Base-by-base conservation (phyloP, 257 asterid species). In the Nicotiana sylvestris region DNA sequence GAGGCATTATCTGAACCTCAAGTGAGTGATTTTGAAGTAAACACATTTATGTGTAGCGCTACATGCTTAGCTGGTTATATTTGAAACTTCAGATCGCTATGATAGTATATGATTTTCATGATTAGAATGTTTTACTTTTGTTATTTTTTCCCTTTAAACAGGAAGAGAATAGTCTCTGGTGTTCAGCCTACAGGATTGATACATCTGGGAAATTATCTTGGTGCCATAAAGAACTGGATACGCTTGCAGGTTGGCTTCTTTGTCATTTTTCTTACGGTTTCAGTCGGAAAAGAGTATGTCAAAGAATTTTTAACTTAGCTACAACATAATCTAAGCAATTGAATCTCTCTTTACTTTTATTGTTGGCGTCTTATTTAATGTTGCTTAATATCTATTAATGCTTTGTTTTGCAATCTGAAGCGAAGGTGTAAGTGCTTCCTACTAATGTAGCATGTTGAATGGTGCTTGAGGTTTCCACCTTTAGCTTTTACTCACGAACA, bases 111-210 rank as follows among this genome's bases (percentile, higher is more conserved):
- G 80, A 76, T 76, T 51, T 51, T 76, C 9, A n/a, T 51, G 46
- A 76, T 76, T 51, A 29, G 9, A 8, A 76, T 0, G 5, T 29
- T 76, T 15, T 27, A n/a, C 9, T 51, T 76, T 76, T 51, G 8
- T 69, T 69, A 4, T 66, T 39, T 10, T 70, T 74, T 7, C 21
- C 39, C 39, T 27, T 76, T 64, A 18, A 81, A 76, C 90, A 94
- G 98, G 94, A 96, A 96, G 87, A 92, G 99, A 89, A 87, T 96
- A 80, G 99, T 96, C 80, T 96, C 99, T 43, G 99, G 99, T 85
- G 97, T 94, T 79, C 99, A 96, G 93, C 99, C 99, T 78, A 96
- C 99, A n/a, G 98, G 99, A 67, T 94, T 98, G 83, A 90, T 94
- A 88, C 98, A 94, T 87, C 96, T 92, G 29, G 98, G 99, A 16